Evolutionary conservation across 768 basidiomycete genomes (phyloP).

Genomic region (Pisolithus microcarpus): DNA sequence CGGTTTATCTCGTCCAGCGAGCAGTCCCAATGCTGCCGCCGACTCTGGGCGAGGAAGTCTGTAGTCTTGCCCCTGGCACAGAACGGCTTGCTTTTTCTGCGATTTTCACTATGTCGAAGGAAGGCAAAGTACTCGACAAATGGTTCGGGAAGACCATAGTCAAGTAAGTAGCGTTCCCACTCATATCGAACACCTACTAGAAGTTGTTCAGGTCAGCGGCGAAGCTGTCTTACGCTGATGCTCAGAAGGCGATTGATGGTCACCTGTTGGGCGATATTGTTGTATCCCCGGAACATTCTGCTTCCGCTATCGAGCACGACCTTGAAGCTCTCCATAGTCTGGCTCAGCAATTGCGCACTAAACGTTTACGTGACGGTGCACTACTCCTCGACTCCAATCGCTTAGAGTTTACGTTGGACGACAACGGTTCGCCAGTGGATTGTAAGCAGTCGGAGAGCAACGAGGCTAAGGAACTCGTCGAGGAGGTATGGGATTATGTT

Average conservation of each 20-base stretch:
- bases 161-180: slow-evolving; percentile 43
- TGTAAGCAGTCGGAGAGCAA: slow-evolving; percentile 56
- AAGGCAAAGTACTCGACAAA: slow-evolving; percentile 77
- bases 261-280: slow-evolving; percentile 45
- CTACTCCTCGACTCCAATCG: slow-evolving; percentile 63
- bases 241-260: slow-evolving; percentile 77
- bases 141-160: slow-evolving; percentile 94
- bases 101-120: slow-evolving; percentile 76
- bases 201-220: slow-evolving; percentile 62
- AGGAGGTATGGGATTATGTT: slow-evolving; percentile 57
- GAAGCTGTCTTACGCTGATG: slow-evolving; percentile 77
- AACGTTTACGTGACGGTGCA: slow-evolving; percentile 76
- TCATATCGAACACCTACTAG: background rate
- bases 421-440: slow-evolving; percentile 71
- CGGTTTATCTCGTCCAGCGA: slow-evolving; percentile 94
- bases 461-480: slow-evolving; percentile 76
- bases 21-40: slow-evolving; percentile 97
- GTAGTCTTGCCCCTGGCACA: slow-evolving; percentile 80
- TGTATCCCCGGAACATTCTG: slow-evolving; percentile 51
- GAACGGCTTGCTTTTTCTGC: slow-evolving; percentile 91
- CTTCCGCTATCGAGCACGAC: slow-evolving; percentile 64
- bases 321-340: slow-evolving; percentile 62
- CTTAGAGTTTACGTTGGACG: slow-evolving; percentile 75
- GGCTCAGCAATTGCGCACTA: slow-evolving; percentile 62
- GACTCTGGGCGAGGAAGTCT: slow-evolving; percentile 84